Percentiles rank a stretch among this genome's conserved stretches.
Conservation (phyloP, 257 asterid genomes). For the Vinca minor region DNA sequence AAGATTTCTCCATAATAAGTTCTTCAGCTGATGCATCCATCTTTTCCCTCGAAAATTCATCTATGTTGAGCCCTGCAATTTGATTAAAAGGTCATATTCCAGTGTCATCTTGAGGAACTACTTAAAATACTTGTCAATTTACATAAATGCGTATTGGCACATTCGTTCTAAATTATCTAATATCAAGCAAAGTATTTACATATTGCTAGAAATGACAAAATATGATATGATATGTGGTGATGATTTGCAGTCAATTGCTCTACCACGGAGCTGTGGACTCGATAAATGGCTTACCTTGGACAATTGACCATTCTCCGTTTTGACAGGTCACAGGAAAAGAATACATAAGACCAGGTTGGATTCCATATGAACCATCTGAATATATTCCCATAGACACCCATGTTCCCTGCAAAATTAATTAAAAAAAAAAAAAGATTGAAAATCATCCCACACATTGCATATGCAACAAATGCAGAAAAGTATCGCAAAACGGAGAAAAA, state of each 20-base stretch:
- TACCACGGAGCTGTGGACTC: no score
- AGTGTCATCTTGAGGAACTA: background rate
- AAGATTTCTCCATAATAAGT: slow-evolving; percentile 52
- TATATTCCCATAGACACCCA: slow-evolving; percentile 88
- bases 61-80: slow-evolving; percentile 47
- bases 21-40: slow-evolving; percentile 59
- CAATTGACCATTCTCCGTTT: slow-evolving; percentile 78
- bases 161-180: no score
- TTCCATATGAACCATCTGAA: slow-evolving; percentile 77
- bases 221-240: background rate
- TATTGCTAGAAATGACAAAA: background rate
- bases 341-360: slow-evolving; percentile 61
- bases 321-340: slow-evolving; percentile 76
- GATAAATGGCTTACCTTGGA: slow-evolving; percentile 63
- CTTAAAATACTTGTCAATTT: background rate
- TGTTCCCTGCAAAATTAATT: slow-evolving; percentile 35
- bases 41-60: slow-evolving; percentile 58
- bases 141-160: background rate
- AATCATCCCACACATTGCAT: background rate
- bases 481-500: background rate
- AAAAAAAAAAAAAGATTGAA: background rate
- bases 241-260: no score
- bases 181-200: background rate
- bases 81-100: background rate
- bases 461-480: no score